Conservation (phyloP, 192 early-diverging fungal species). For the Podila clonocystis region DNA sequence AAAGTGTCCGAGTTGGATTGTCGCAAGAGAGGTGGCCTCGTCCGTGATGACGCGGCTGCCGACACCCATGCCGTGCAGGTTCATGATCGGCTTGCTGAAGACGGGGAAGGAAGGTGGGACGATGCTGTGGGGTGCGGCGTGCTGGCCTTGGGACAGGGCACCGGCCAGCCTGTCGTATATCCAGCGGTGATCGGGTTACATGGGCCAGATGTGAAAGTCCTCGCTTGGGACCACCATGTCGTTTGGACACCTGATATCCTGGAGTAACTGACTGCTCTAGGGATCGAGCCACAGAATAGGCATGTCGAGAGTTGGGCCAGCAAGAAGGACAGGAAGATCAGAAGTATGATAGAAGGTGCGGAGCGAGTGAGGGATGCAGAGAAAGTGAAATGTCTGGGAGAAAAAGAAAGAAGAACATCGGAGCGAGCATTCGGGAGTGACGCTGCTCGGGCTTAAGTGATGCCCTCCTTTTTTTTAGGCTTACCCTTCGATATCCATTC, state of each 20-base stretch:
- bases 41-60: slow-evolving; percentile 6
- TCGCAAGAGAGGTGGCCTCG: slow-evolving; percentile 4
- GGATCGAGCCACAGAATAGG: not conserved
- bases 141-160: not conserved
- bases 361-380: too few species aligned
- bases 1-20: slow-evolving; percentile 6
- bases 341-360: too few species aligned
- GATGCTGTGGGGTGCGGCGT: slow-evolving; percentile 7
- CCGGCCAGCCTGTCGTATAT: slow-evolving; percentile 8
- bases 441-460: too few species aligned
- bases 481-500: too few species aligned
- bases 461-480: too few species aligned
- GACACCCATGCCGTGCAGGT: slow-evolving; percentile 4
- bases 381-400: too few species aligned
- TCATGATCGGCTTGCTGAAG: slow-evolving; percentile 13
- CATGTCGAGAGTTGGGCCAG: not conserved
- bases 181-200: slow-evolving; percentile 10
- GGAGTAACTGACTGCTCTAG: not conserved
- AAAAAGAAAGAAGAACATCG: too few species aligned
- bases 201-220: not conserved
- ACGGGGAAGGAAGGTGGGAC: slow-evolving; percentile 2
- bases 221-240: slow-evolving; percentile 7
- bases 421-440: too few species aligned
- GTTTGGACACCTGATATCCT: not conserved
- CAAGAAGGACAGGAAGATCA: too few species aligned